A percentile compares a stretch with the other conserved stretches of the same genome.
Evolutionary conservation across 139 green algal genomes (phyloP).

Genomic region (Asterochloris erici): DNA sequence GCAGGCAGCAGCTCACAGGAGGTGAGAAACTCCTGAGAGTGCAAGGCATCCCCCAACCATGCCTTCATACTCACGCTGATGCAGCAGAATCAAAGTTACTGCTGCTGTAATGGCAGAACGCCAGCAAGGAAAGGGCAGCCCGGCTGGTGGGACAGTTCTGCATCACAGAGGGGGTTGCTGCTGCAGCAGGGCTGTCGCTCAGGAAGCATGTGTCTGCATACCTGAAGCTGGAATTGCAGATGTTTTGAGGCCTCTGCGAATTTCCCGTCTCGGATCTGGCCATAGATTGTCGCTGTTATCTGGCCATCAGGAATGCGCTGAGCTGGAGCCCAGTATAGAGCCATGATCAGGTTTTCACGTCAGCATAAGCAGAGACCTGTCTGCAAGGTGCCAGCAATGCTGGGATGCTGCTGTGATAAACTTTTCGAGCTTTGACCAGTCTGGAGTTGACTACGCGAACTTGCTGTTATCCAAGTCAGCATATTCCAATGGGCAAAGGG

Average conservation of each 20-base stretch:
- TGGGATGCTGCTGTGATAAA: too few relatives aligned
- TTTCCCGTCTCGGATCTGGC: neutral
- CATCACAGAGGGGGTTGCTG: neutral
- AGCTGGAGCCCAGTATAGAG: too few relatives aligned
- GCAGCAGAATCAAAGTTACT: neutral
- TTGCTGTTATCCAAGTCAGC: too few relatives aligned
- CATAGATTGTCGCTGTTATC: slow-evolving; percentile 4
- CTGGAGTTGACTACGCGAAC: too few relatives aligned
- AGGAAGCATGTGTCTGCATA: neutral
- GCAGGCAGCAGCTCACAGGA: neutral
- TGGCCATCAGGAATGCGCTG: neutral
- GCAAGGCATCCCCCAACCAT: neutral
- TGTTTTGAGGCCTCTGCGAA: neutral
- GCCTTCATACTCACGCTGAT: neutral
- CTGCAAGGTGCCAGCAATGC: too few relatives aligned
- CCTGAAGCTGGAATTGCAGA: slow-evolving; percentile 10
- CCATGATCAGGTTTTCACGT: too few relatives aligned
- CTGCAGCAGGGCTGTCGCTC: neutral
- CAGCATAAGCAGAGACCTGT: too few relatives aligned
- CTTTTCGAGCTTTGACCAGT: too few relatives aligned
- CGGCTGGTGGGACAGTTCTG: slow-evolving; percentile 11
- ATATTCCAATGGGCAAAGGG: too few relatives aligned
- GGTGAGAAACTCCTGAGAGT: neutral
- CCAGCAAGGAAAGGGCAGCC: slow-evolving; percentile 8
- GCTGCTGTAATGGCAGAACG: slow-evolving; percentile 11